Evolutionary conservation across 2,329 filamentous ascomycete genomes (phyloP), one percentile per base, ranked within the genome.

Genomic region (Ceratocystis diversiconidia): DNA sequence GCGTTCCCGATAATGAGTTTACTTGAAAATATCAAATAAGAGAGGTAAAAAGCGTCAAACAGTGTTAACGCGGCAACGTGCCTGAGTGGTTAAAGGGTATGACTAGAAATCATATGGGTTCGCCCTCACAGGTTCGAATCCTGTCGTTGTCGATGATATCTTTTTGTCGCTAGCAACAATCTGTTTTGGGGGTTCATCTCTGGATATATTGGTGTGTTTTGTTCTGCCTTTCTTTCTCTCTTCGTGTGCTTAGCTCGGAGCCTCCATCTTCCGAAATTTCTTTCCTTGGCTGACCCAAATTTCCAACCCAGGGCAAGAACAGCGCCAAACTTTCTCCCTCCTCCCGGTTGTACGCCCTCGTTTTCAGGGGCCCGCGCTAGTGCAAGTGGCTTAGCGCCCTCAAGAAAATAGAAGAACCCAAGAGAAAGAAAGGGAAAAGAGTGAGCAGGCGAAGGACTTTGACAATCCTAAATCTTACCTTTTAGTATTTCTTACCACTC

Each of bases 101-200:
- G 65, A 64, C 65, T 66, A 66, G 65, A 66, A 66, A 66, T 66
- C 62, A 63, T 62, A 66, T 66, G 65, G 61, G 55, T 66, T 66
- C 62, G 65, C 55, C 61, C 62, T 63, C 65, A 64, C 61, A 66
- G 65, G 65, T 66, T 66, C 65, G 61, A 66, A 64, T 66, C 65
- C 65, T 66, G 65, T 66, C 65, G 55, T 61, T 61, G 61, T 64
- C 65, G 65, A 50, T 0, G 15, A 22, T 1, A n/a, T 3, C 36
- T 43, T 19, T 25, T 25, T 48, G 17, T 1, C 46, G 19, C 2
- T 2, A 4, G 10, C 46, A 0, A 0, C 2, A 19, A 3, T 7
- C 1, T 17, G 4, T 10, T 3, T n/a, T 7, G 7, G 2, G 3
- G 8, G 2, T 8, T 0, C 8, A 10, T 10, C 7, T 36, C 25